A percentile compares a stretch with the other conserved stretches of the same genome.
Evolutionary conservation across 164 flowering plant species (phyloP).

Genomic region (Sextonia rubra): DNA sequence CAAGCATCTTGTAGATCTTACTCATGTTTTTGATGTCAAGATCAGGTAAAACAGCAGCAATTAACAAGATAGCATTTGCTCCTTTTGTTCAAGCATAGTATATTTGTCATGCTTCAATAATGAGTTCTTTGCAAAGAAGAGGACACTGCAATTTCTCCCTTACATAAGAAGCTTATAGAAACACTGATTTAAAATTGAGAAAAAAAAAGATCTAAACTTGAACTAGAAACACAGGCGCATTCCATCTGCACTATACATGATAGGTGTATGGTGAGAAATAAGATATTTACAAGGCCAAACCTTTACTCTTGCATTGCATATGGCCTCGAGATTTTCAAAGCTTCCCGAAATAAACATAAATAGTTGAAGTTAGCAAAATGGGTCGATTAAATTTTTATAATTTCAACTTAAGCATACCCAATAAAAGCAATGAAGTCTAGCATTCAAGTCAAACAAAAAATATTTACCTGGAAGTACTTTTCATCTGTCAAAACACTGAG

Average conservation of each 20-base stretch:
- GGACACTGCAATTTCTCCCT: slow-evolving; percentile 69
- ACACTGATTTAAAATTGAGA: no score
- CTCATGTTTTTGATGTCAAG: slow-evolving; percentile 77
- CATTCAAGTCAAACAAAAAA: background rate
- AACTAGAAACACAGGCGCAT: background rate
- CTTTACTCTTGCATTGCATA: slow-evolving; percentile 84
- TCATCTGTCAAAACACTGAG: slow-evolving; percentile 94
- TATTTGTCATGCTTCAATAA: slow-evolving; percentile 94
- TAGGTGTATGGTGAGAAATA: background rate
- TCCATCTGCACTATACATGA: no score
- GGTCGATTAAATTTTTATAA: background rate
- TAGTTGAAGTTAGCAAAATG: background rate
- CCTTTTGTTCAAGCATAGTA: slow-evolving; percentile 92
- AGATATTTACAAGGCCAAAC: slow-evolving; percentile 28
- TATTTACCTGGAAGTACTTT: slow-evolving; percentile 77
- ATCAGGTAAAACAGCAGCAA: slow-evolving; percentile 93
- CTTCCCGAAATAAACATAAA: slow-evolving; percentile 55
- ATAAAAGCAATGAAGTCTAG: no score
- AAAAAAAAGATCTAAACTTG: background rate
- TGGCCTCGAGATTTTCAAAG: slow-evolving; percentile 81
- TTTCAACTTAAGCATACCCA: no score
- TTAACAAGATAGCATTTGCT: slow-evolving; percentile 94
- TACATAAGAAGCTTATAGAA: slow-evolving; percentile 10
- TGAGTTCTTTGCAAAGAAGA: slow-evolving; percentile 92
- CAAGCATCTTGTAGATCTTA: slow-evolving; percentile 84